A percentile compares a stretch with the other conserved stretches of the same genome.
Evolutionary conservation across 306 rosid species (phyloP).

Genomic region (Pueraria montana): DNA sequence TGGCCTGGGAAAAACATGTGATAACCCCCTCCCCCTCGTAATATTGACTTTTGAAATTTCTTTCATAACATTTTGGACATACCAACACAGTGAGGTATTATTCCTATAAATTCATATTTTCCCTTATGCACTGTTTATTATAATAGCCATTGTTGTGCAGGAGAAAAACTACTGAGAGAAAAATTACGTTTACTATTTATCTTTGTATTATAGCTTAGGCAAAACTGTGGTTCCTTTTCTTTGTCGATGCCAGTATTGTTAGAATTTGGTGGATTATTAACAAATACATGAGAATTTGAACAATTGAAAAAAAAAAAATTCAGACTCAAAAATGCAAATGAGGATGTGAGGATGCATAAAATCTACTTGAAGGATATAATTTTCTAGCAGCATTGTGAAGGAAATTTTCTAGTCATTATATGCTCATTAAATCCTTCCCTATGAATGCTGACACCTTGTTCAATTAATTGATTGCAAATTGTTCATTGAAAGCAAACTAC

Average conservation of each 20-base stretch:
- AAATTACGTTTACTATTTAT: slow-evolving; percentile 50
- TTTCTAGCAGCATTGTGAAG: not conserved
- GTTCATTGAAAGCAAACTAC: not conserved
- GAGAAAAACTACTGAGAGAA: not conserved
- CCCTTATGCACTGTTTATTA: not conserved
- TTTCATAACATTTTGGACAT: not conserved
- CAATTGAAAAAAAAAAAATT: not conserved
- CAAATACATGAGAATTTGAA: not conserved
- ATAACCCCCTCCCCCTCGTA: not conserved
- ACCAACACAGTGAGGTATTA: not conserved
- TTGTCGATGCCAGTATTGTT: not conserved
- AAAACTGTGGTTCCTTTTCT: slow-evolving; percentile 17
- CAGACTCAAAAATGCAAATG: not conserved
- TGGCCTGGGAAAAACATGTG: not conserved
- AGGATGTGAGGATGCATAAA: not conserved
- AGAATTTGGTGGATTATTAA: slow-evolving; percentile 3
- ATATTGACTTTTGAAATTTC: slow-evolving; percentile 59
- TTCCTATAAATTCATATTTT: not conserved
- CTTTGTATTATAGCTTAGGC: slow-evolving; percentile 54
- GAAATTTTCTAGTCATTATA: not conserved
- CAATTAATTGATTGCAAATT: not conserved
- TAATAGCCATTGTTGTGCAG: slow-evolving; percentile 46
- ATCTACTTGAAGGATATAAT: not conserved
- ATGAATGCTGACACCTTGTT: slow-evolving; percentile 13
- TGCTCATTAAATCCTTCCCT: not conserved